phyloP scores from a whole-genome alignment of 1,284 basidiomycete species.

The Cutaneotrichosporon spelunceum region DNA sequence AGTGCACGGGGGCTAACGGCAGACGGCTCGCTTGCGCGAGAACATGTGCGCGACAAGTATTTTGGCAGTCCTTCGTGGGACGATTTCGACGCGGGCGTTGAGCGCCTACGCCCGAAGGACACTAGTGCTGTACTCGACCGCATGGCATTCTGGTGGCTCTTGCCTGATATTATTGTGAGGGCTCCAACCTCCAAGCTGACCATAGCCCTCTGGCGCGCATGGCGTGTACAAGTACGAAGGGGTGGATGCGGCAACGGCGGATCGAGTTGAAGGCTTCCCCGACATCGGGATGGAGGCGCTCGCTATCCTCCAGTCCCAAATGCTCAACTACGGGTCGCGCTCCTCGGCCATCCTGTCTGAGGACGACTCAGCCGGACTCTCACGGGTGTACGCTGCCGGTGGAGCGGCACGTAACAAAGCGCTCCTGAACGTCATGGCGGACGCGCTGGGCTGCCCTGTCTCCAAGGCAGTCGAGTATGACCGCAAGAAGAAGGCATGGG shows the following conservation, averaged over 20 bases:
- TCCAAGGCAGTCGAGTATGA: constrained; percentile 50
- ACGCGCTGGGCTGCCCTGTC: constrained; percentile 71
- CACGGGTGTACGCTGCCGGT: constrained; percentile 72
- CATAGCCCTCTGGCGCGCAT: constrained; percentile 37
- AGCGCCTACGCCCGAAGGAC: constrained; percentile 27
- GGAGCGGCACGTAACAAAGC: constrained; percentile 72
- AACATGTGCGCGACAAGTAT: constrained; percentile 70
- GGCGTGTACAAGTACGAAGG: constrained; percentile 42
- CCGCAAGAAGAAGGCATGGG: constrained; percentile 24
- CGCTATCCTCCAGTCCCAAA: constrained; percentile 81
- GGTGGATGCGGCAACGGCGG: constrained; percentile 19
- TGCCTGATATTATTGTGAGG: constrained; percentile 60
- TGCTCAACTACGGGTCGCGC: constrained; percentile 56
- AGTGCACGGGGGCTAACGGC: constrained; percentile 55
- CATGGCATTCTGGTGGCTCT: constrained; percentile 53
- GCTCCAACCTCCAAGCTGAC: constrained; percentile 59
- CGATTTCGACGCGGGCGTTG: constrained; percentile 67
- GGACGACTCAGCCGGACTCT: constrained; percentile 56
- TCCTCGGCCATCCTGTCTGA: constrained; percentile 59
- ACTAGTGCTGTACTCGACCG: constrained; percentile 53
- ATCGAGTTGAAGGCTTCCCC: constrained; percentile 40
- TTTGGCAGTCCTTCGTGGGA: constrained; percentile 62
- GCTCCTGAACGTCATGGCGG: constrained; percentile 71
- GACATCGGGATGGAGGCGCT: constrained; percentile 61
- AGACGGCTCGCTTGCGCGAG: constrained; percentile 76